Base-by-base conservation (phyloP, 2,329 filamentous ascomycete species). In the Coleophoma crateriformis region DNA sequence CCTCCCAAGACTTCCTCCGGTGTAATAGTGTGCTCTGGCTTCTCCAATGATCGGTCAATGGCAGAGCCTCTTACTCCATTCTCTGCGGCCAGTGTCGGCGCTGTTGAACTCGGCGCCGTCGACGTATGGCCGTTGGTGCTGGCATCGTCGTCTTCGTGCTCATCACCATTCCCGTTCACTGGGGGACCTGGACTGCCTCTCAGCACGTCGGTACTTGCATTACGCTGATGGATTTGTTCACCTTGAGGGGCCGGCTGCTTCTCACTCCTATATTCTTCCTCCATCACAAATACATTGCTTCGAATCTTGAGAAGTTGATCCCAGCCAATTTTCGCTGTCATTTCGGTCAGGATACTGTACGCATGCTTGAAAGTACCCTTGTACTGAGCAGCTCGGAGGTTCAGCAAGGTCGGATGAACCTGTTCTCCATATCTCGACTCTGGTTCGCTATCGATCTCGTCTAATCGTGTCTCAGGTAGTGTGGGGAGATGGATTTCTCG, bases 231-330 rank as follows among this genome's bases (percentile, higher is more conserved):
- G 52, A 69, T 67, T 51, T 71, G 63, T 48, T 68, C 70, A 42
- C 68, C 63, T 14, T 71, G 65, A 45, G 73, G 62, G 37, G 58
- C 69, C 53, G 85, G 82, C 50, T 88, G 84, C 68, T 88, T 89
- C 70, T 97, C 94, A 50, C 85, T 87, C 45, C 94, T 84, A 66
- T 99, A 99, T 68, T 99, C 94, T 64, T 99, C 94, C 67, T 99
- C 94, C 94, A 99, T 99, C 45, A 99, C 94, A 61, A 99, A 99
- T 1, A 99, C 94, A 55, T 92, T 91, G 71, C 92, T 97, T 58
- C 94, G 82, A 62, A 95, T 96, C 68, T 90, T 95, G 46, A 99
- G 75, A 19, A 99, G 77, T 64, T 96, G 90, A 61, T 99, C 94
- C 94, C 94, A 99, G 37, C 94, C 94, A 60, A 99, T 96, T 69